Conservation (phyloP, 2,329 filamentous ascomycete genomes). For the Calonectria pseudoreteaudii region DNA sequence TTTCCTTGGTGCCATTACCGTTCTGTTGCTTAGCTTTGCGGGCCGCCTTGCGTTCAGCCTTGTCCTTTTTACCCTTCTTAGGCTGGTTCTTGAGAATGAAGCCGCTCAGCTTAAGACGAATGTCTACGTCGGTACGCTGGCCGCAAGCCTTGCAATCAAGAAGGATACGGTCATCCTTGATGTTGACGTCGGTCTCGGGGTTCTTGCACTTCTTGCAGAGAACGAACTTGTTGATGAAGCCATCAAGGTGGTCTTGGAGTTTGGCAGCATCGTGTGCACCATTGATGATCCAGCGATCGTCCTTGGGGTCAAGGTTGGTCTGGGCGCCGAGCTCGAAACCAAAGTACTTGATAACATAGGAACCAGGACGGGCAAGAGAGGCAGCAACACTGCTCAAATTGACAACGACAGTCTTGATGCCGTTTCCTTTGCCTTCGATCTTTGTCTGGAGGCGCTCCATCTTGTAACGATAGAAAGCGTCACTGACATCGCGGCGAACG, state of each 20-base stretch:
- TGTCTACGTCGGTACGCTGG: conserved; percentile 89
- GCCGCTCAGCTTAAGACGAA: conserved; percentile 93
- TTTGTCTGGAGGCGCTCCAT: conserved; percentile 99
- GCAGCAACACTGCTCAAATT: conserved; percentile 94
- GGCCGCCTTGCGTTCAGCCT: conserved; percentile 90
- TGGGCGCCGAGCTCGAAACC: conserved; percentile 98
- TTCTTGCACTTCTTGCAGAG: conserved; percentile 99
- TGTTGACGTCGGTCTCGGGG: conserved; percentile 94
- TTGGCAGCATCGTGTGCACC: conserved; percentile 94
- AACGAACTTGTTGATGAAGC: conserved; percentile 98
- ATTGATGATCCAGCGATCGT: conserved; percentile 99
- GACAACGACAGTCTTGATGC: conserved; percentile 98
- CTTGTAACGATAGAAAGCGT: conserved; percentile 99
- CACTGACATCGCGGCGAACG: conserved; percentile 96
- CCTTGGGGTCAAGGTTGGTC: conserved; percentile 96
- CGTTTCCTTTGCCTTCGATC: conserved; percentile 99
- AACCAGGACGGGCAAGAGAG: conserved; percentile 90
- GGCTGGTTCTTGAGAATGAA: conserved; percentile 98
- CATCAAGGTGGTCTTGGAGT: conserved; percentile 97
- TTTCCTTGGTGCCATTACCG: conserved; percentile 68
- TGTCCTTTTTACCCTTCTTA: conserved; percentile 97
- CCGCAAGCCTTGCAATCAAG: conserved; percentile 99
- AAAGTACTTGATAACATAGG: conserved; percentile 99
- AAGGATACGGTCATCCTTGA: conserved; percentile 92
- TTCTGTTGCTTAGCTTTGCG: conserved; percentile 86